Evolutionary conservation across 306 rosid species (phyloP).

Genomic region (Quillaja saponaria): DNA sequence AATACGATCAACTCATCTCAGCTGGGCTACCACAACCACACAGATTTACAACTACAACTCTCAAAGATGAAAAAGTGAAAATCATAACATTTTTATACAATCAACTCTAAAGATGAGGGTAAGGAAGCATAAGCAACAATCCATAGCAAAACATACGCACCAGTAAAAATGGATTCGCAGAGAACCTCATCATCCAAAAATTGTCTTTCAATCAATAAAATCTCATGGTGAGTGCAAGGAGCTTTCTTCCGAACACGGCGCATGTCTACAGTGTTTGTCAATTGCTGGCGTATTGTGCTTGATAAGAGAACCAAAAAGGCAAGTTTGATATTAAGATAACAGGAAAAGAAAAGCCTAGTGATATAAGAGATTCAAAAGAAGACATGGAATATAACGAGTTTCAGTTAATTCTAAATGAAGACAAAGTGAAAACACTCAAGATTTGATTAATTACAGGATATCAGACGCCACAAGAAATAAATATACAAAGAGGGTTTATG

Average conservation of each 20-base stretch:
- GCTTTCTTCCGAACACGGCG: constrained; percentile 93
- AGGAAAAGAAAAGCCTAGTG: constrained; percentile 6
- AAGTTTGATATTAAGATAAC: constrained; percentile 26
- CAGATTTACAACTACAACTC: too few species aligned
- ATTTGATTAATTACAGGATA: not conserved
- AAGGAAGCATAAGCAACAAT: constrained; percentile 5
- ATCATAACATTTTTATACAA: not conserved
- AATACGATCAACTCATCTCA: not conserved
- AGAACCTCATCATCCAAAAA: constrained; percentile 78
- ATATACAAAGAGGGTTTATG: not conserved
- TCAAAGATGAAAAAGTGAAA: not conserved
- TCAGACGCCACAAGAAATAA: not conserved
- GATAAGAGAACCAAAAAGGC: constrained; percentile 31
- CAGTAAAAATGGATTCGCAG: constrained; percentile 63
- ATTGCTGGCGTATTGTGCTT: constrained; percentile 87
- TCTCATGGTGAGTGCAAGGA: constrained; percentile 84
- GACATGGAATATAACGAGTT: not conserved
- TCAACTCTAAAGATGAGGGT: not conserved
- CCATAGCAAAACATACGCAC: constrained; percentile 43
- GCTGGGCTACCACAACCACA: too few species aligned
- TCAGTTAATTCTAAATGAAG: constrained; percentile 21
- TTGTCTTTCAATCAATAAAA: constrained; percentile 82
- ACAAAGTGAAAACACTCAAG: not conserved
- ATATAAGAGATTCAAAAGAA: not conserved
- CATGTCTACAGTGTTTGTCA: constrained; percentile 88